A percentile compares a stretch with the other conserved stretches of the same genome.
These are phyloP conservation scores for Pythium brassicae DNA, from an alignment of 352 stramenopile genomes.

Conservation along the genomic window DNA sequence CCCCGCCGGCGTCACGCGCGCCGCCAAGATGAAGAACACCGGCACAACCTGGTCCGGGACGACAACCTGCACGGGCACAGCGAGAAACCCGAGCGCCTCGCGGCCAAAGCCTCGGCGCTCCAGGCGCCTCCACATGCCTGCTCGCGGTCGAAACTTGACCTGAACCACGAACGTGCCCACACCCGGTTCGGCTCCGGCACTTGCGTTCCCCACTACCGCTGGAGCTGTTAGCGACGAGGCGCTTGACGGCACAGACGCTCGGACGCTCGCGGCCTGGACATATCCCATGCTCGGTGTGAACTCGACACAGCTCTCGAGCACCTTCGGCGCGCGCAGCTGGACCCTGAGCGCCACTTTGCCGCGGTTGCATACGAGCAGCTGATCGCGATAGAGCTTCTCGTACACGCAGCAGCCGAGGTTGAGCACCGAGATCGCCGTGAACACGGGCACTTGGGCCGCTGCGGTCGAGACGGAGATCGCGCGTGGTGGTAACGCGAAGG, in stretches of 20 bases:
- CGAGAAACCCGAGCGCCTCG: conserved; percentile 27
- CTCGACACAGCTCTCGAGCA: conserved; percentile 56
- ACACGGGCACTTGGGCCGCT: conserved; percentile 42
- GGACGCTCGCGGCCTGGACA: conserved; percentile 45
- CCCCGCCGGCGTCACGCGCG: conserved; percentile 21
- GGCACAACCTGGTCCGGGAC: conserved; percentile 57
- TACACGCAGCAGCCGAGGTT: conserved; percentile 86
- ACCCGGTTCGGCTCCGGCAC: background rate
- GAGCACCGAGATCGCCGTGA: conserved; percentile 27
- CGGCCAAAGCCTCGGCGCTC: conserved; percentile 43
- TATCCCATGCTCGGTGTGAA: conserved; percentile 86
- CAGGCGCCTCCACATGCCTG: conserved; percentile 38
- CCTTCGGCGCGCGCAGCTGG: conserved; percentile 63
- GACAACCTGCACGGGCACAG: conserved; percentile 42
- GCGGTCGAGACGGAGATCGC: conserved; percentile 20
- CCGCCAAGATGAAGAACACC: conserved; percentile 32
- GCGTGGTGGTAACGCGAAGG: conserved; percentile 8
- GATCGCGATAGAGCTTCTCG: conserved; percentile 82
- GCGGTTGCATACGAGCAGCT: conserved; percentile 80
- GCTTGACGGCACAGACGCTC: background rate
- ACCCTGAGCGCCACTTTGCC: conserved; percentile 86
- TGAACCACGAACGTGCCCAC: conserved; percentile 60
- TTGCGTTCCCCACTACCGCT: background rate
- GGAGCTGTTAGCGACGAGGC: background rate
- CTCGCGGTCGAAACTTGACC: conserved; percentile 57